phyloP scores from a whole-genome alignment of 2,329 filamentous ascomycete species.

The Botryotinia globosa region DNA sequence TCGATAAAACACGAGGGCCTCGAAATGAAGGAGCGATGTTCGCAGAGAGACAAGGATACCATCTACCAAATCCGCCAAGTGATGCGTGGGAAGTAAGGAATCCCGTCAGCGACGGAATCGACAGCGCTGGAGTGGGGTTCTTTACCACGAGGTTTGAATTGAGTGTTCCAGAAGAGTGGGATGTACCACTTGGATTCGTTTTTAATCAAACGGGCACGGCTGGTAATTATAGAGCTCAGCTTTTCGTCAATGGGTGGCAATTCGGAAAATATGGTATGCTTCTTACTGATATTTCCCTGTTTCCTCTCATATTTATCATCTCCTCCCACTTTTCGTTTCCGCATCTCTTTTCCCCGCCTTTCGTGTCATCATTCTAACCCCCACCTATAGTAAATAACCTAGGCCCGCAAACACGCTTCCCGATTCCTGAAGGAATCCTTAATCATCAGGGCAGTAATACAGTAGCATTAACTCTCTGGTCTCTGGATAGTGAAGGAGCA shows the following conservation, averaged over 20 bases:
- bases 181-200: conserved; percentile 59
- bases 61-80: conserved; percentile 52
- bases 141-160: conserved; percentile 56
- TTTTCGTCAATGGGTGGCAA: conserved; percentile 76
- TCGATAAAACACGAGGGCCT: conserved; percentile 57
- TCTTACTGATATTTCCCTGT: neutral
- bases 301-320: neutral
- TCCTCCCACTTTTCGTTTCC: neutral
- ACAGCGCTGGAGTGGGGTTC: conserved; percentile 53
- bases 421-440: conserved; percentile 70
- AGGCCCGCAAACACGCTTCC: conserved; percentile 69
- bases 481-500: conserved; percentile 39
- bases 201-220: conserved; percentile 48
- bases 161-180: conserved; percentile 53
- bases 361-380: neutral
- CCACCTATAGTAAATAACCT: conserved; percentile 52
- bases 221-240: conserved; percentile 54
- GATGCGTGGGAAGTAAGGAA: conserved; percentile 44
- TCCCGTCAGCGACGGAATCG: conserved; percentile 44
- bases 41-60: conserved; percentile 61
- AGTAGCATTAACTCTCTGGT: conserved; percentile 67
- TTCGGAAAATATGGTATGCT: conserved; percentile 57
- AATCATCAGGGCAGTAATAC: conserved; percentile 70
- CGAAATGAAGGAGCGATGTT: conserved; percentile 65
- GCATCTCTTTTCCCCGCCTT: neutral